Evolutionary conservation across 2,329 filamentous ascomycete genomes (phyloP).

Genomic region (Grosmannia serpens): DNA sequence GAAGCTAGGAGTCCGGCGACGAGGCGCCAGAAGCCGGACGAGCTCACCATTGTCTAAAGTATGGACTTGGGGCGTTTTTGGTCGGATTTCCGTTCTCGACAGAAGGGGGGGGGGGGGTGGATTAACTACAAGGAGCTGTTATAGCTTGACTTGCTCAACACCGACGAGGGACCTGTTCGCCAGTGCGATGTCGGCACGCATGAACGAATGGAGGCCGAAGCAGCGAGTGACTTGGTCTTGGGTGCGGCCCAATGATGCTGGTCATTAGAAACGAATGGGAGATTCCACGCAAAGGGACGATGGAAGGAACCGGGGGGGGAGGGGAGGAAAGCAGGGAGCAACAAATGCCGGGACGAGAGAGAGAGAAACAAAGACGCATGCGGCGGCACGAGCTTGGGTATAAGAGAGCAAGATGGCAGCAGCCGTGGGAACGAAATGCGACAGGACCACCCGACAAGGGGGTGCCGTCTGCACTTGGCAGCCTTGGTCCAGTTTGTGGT

Average conservation of each 20-base stretch:
- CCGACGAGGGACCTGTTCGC: neutral
- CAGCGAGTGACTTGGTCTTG: neutral
- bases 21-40: neutral
- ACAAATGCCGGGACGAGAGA: neutral
- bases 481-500: too few species aligned
- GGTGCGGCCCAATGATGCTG: neutral
- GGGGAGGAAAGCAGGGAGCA: neutral
- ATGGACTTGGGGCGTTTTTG: too few species aligned
- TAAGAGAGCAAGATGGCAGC: neutral
- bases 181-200: neutral
- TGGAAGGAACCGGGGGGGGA: neutral
- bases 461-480: neutral
- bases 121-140: too few species aligned
- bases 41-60: neutral
- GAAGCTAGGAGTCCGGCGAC: neutral
- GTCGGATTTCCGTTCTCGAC: too few species aligned
- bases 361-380: neutral
- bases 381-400: neutral
- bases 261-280: neutral
- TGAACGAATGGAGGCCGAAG: neutral
- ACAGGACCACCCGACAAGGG: neutral
- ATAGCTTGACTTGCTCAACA: too few species aligned
- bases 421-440: neutral
- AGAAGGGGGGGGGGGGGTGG: too few species aligned
- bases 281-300: neutral